These are phyloP conservation scores for Aegilops sharonensis DNA, from an alignment of 176 grass and related monocot genomes.

Conservation along the genomic window DNA sequence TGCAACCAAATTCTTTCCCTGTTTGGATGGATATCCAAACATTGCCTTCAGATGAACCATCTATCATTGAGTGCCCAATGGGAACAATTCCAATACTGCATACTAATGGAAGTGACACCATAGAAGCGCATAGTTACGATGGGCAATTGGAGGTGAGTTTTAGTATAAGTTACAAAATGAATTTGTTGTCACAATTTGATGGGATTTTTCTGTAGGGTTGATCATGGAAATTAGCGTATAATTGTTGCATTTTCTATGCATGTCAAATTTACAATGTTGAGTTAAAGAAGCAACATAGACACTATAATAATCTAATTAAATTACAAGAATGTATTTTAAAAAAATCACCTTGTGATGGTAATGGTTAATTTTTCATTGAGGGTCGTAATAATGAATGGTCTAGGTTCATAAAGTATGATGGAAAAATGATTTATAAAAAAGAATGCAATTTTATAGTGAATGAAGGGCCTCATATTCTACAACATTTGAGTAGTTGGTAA, in stretches of 20 bases:
- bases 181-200: not conserved
- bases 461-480: not conserved
- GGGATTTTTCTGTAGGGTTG: not conserved
- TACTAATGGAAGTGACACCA: not conserved
- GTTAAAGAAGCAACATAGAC: not conserved
- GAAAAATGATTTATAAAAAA: no score
- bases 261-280: not conserved
- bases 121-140: not conserved
- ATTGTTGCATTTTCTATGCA: not conserved
- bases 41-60: not conserved
- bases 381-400: not conserved
- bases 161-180: not conserved
- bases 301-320: not conserved
- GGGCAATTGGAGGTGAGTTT: not conserved
- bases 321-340: not conserved
- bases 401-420: not conserved
- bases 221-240: no score
- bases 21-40: not conserved
- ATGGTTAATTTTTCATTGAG: no score
- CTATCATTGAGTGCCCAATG: not conserved
- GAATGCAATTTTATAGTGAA: not conserved
- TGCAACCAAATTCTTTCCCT: constrained; percentile 12
- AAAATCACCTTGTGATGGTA: not conserved
- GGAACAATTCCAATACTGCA: constrained; percentile 17
- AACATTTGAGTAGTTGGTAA: not conserved